Percentiles rank a stretch among this genome's conserved stretches.
Evolutionary conservation across 2,329 filamentous ascomycete species (phyloP).

Genomic region (Chalaropsis thielavioides): DNA sequence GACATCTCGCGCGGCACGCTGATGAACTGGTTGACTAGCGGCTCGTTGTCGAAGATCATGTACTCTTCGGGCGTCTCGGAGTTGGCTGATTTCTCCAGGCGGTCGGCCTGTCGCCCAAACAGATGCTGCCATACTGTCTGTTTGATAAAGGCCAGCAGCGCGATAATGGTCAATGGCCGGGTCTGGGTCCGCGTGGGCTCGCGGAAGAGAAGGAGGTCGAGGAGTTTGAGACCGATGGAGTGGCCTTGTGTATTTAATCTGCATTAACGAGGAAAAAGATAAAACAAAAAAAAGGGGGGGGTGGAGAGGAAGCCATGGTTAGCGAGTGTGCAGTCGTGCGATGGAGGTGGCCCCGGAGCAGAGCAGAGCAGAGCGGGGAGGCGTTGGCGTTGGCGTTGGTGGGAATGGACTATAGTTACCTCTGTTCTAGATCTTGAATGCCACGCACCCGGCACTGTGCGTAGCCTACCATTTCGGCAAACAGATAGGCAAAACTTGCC

Average conservation of each 20-base stretch:
- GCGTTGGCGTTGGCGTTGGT: background rate
- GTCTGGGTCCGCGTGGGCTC: conserved; percentile 54
- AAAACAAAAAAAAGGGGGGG: background rate
- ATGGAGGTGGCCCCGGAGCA: background rate
- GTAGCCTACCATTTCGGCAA: conserved; percentile 92
- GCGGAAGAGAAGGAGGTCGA: conserved; percentile 87
- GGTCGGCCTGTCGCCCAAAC: conserved; percentile 79
- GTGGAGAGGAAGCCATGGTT: background rate
- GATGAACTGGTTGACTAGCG: conserved; percentile 86
- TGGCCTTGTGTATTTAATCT: conserved; percentile 81
- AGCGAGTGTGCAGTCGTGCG: no score
- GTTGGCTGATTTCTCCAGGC: conserved; percentile 74
- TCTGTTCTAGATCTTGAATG: conserved; percentile 84
- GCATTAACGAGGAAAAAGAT: no score
- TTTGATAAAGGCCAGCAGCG: conserved; percentile 89
- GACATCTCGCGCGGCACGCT: conserved; percentile 89
- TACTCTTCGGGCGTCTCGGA: conserved; percentile 82
- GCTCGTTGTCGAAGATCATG: conserved; percentile 98
- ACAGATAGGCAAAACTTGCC: conserved; percentile 88
- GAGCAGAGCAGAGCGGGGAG: background rate
- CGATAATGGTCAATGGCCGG: conserved; percentile 74
- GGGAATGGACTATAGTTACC: conserved; percentile 29
- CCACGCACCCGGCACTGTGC: conserved; percentile 81
- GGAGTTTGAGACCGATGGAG: conserved; percentile 80
- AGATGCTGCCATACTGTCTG: conserved; percentile 84